A percentile compares a stretch with the other conserved stretches of the same genome.
These are phyloP conservation scores for Cinchona pubescens DNA, from an alignment of 257 asterid species.

Conservation along the genomic window DNA sequence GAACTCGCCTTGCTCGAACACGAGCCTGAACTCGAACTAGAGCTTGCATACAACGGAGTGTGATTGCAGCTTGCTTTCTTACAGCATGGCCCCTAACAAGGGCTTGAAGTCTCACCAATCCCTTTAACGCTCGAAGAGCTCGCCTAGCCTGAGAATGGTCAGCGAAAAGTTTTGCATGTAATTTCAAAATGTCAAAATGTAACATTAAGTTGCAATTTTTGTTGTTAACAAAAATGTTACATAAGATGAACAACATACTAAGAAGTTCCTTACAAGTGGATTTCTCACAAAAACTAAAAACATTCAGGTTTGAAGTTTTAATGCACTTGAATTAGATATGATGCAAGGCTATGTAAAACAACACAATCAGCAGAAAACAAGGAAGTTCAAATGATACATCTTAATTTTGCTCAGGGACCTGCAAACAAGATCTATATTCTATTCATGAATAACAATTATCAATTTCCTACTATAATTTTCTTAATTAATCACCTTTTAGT, in stretches of 20 bases:
- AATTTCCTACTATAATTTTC: background rate
- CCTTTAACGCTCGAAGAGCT: constrained; percentile 94
- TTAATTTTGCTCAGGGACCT: background rate
- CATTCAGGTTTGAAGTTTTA: background rate
- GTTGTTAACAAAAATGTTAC: background rate
- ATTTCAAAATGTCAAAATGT: background rate
- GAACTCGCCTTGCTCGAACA: constrained; percentile 95
- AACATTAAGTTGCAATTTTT: background rate
- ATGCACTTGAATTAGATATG: background rate
- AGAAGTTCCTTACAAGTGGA: background rate
- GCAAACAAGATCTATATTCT: background rate
- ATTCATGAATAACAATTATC: background rate
- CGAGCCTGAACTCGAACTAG: constrained; percentile 98
- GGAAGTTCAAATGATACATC: background rate
- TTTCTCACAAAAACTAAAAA: background rate
- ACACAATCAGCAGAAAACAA: background rate
- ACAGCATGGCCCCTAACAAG: constrained; percentile 99
- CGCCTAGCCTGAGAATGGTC: constrained; percentile 73
- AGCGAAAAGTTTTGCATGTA: background rate
- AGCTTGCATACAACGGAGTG: constrained; percentile 99
- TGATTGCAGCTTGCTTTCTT: constrained; percentile 92
- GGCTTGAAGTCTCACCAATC: constrained; percentile 98
- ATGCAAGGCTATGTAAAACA: background rate
- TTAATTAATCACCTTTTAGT: background rate
- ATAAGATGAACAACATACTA: background rate